Evolutionary conservation across 768 basidiomycete genomes (phyloP), one percentile per base, ranked within the genome.

Genomic region (Pleurotus sapidus): DNA sequence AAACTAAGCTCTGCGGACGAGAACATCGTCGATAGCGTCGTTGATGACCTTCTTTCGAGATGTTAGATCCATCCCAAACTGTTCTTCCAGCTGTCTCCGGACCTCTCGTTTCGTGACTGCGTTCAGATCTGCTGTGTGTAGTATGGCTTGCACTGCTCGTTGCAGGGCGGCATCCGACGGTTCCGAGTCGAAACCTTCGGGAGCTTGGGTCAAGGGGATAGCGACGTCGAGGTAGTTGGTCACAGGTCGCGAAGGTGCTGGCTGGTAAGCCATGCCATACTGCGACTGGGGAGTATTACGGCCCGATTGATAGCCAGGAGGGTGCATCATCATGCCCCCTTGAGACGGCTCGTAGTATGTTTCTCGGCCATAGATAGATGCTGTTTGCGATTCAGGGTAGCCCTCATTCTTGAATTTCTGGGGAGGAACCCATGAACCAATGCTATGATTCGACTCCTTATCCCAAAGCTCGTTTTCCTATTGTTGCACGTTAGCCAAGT

Each of bases 391-490:
- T 66, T 92, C 88, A 3, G 87, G 78, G 55, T 91, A 91, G 1
- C 85, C 90, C 24, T 88, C 86, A 64, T 84, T 87, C 61, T 81
- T 85, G 61, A 80, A 68, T 66, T 88, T 89, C 40, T 75, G 74
- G 0, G 90, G 91, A 34, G 93, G 93, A 8, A 89, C 87, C 91
- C 93, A 96, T 0, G 92, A 95, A 6, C 93, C 93, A 50, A 95
- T 92, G 59, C 92, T 94, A 71, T 96, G 94, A 65, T 95, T 95
- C 0, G 92, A 95, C 62, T 96, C 95, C 70, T 95, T 94, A 67
- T 97, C 95, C 95, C 95, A 98, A 9, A 97, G 84, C 70, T 96
- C 95, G 65, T 95, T 97, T 79, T 93, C 88, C 90, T 93, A 61
- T 5, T 25, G 46, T 55, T 39, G 20, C 34, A 15, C 57, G 48